Evolutionary conservation across 257 asterid species (phyloP).

Genomic region (Henckelia pumila): DNA sequence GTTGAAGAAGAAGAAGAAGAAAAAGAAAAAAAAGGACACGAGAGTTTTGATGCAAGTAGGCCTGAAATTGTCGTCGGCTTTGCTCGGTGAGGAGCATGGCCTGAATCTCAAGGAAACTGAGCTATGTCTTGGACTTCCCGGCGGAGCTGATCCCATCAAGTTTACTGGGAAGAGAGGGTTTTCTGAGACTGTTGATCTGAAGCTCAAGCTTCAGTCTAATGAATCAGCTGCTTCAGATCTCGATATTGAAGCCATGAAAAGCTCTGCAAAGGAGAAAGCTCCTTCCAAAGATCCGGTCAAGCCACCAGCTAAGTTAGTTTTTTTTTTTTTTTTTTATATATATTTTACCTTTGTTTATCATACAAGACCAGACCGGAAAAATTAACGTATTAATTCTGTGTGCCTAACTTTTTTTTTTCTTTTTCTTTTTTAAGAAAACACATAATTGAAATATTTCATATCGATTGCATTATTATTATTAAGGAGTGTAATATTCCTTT

Average conservation of each 20-base stretch:
- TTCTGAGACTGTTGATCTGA: conserved; percentile 61
- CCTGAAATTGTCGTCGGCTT: conserved; percentile 20
- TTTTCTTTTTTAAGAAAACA: not conserved
- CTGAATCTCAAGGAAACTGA: conserved; percentile 46
- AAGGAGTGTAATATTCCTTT: not conserved
- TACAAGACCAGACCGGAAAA: not conserved
- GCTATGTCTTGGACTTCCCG: conserved; percentile 63
- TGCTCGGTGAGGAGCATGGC: conserved; percentile 24
- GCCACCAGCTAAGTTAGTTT: conserved; percentile 56
- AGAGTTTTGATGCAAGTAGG: conserved; percentile 32
- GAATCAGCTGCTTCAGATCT: conserved; percentile 35
- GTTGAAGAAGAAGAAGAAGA: not conserved
- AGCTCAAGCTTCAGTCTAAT: conserved; percentile 48
- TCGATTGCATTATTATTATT: not conserved
- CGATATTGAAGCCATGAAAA: conserved; percentile 29
- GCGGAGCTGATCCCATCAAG: conserved; percentile 36
- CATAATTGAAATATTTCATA: not conserved
- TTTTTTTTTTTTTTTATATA: too few species aligned
- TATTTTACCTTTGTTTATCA: not conserved
- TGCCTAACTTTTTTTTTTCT: not conserved
- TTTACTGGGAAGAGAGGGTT: conserved; percentile 49
- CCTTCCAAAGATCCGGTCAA: conserved; percentile 43
- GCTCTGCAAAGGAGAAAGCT: conserved; percentile 26
- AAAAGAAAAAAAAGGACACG: not conserved
- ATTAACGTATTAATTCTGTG: not conserved